Conservation (phyloP, 2,329 filamentous ascomycete species). For the Cryphonectria parasitica region DNA sequence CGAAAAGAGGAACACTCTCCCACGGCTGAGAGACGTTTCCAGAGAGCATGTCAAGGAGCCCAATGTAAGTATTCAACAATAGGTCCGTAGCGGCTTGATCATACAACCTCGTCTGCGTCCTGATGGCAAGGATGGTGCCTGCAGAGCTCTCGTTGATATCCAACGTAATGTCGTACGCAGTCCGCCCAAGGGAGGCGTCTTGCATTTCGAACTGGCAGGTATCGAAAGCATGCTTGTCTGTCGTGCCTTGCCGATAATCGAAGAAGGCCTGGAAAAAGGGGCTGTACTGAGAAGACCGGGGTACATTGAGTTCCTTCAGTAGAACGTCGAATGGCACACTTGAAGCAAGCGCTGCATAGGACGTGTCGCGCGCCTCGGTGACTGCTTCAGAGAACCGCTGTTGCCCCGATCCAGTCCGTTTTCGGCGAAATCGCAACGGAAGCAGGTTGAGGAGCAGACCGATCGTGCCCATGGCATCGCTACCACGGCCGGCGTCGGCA, state of each 20-base stretch:
- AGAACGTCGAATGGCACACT: not conserved
- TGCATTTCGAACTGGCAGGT: not conserved
- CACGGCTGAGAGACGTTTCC: not conserved
- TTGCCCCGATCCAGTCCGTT: not conserved
- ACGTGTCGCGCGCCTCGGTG: not conserved
- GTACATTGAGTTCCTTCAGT: not conserved
- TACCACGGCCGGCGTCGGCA: constrained; percentile 48
- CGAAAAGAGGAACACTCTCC: not conserved
- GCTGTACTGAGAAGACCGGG: constrained; percentile 32
- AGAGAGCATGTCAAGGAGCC: not conserved
- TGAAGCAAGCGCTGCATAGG: not conserved
- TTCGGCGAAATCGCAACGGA: constrained; percentile 44
- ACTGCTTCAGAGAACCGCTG: constrained; percentile 39
- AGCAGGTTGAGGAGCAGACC: constrained; percentile 55
- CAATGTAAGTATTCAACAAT: not conserved
- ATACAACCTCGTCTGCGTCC: not conserved
- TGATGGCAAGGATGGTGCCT: not conserved
- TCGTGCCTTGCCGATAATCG: constrained; percentile 34
- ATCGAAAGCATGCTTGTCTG: not conserved
- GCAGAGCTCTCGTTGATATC: not conserved
- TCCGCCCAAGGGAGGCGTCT: not conserved
- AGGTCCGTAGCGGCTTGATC: not conserved
- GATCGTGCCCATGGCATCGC: constrained; percentile 39
- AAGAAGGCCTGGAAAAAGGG: constrained; percentile 54
- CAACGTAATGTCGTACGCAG: not conserved